Evolutionary conservation across 1,284 basidiomycete species (phyloP).

Genomic region (Taiwanofungus camphoratus): DNA sequence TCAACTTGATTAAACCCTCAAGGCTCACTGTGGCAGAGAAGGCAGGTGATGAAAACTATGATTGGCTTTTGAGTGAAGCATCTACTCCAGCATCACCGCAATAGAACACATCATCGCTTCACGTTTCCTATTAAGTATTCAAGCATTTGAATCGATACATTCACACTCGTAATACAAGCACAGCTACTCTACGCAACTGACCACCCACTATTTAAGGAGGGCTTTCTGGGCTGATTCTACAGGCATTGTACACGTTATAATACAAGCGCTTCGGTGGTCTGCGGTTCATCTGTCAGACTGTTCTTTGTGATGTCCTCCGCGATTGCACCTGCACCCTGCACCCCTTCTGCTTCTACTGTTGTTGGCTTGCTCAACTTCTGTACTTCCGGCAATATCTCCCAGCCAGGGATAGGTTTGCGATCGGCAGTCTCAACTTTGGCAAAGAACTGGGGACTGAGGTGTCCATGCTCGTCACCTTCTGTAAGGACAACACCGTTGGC

Average conservation of each 20-base stretch:
- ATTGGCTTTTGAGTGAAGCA: slow-evolving; percentile 3
- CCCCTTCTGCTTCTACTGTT: too few relatives aligned
- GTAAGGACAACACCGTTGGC: slow-evolving; percentile 83
- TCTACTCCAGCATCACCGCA: background rate
- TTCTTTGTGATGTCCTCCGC: background rate
- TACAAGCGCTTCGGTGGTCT: background rate
- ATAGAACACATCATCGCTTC: slow-evolving; percentile 1
- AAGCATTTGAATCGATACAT: too few relatives aligned
- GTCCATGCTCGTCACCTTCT: slow-evolving; percentile 57
- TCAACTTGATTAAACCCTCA: background rate
- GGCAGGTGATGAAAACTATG: background rate
- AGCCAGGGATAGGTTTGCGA: slow-evolving; percentile 29
- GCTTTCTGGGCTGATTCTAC: too few relatives aligned
- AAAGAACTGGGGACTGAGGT: slow-evolving; percentile 58
- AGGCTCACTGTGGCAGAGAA: background rate
- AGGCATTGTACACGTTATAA: background rate
- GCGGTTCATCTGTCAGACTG: background rate
- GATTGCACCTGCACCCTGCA: background rate
- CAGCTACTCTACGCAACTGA: too few relatives aligned
- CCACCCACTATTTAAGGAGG: too few relatives aligned
- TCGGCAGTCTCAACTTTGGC: slow-evolving; percentile 45
- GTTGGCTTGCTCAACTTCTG: background rate
- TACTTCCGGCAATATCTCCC: slow-evolving; percentile 19
- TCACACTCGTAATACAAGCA: too few relatives aligned
- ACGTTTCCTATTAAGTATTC: too few relatives aligned